Evolutionary conservation across 2,329 filamentous ascomycete species (phyloP).

Genomic region (Aspergillus sp.): DNA sequence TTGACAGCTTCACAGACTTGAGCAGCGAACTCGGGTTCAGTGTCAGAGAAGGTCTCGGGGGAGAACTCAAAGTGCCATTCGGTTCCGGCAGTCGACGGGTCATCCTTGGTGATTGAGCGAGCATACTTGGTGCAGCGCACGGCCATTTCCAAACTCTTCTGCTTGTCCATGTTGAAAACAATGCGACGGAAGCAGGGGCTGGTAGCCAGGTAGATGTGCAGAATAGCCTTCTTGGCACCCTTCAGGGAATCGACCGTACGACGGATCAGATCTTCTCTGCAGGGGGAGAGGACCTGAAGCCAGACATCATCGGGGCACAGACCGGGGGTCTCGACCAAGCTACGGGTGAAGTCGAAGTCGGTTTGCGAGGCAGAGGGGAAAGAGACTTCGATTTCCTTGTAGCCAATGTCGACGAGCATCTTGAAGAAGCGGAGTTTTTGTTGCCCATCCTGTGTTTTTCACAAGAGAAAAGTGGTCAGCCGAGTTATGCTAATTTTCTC

Average conservation of each 20-base stretch:
- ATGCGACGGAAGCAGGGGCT: slow-evolving; percentile 93
- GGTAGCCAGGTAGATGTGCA: slow-evolving; percentile 95
- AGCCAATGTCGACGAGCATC: slow-evolving; percentile 88
- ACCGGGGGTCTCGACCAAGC: slow-evolving; percentile 80
- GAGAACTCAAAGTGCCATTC: slow-evolving; percentile 56
- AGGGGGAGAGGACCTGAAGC: slow-evolving; percentile 89
- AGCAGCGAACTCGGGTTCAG: slow-evolving; percentile 77
- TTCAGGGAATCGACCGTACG: slow-evolving; percentile 85
- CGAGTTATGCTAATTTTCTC: neutral
- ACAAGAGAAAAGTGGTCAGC: neutral
- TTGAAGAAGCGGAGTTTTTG: slow-evolving; percentile 96
- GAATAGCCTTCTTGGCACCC: slow-evolving; percentile 88
- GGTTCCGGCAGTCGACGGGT: slow-evolving; percentile 57
- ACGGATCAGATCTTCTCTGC: slow-evolving; percentile 85
- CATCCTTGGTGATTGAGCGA: slow-evolving; percentile 83
- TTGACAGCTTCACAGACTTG: slow-evolving; percentile 90
- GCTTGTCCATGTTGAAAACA: slow-evolving; percentile 83
- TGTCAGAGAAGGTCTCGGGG: slow-evolving; percentile 77
- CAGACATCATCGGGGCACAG: slow-evolving; percentile 84
- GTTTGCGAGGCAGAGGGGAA: slow-evolving; percentile 94
- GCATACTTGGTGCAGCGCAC: slow-evolving; percentile 84
- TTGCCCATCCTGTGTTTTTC: slow-evolving; percentile 69
- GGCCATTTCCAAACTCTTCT: slow-evolving; percentile 78
- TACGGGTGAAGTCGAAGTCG: slow-evolving; percentile 92
- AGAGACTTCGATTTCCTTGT: slow-evolving; percentile 96